These are phyloP conservation scores for Eucalyptus fibrosa DNA, from an alignment of 345 rosid species.

Conservation along the genomic window DNA sequence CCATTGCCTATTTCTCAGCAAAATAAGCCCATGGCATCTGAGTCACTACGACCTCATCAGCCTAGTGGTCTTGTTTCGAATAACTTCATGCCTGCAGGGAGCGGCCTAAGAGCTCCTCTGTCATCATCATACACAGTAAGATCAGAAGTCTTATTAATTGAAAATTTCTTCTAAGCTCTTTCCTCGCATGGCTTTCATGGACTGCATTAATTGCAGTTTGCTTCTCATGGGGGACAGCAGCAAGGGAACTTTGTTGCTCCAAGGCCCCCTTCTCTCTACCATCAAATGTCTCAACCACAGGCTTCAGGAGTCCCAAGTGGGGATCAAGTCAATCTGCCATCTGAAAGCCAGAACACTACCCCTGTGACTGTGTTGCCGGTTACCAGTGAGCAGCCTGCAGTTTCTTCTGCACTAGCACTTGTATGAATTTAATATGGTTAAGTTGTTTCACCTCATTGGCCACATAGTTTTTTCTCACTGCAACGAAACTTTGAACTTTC, in stretches of 20 bases:
- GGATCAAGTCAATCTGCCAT: constrained; percentile 28
- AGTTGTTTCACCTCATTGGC: background rate
- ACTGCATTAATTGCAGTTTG: constrained; percentile 37
- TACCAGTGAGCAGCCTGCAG: constrained; percentile 33
- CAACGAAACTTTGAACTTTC: background rate
- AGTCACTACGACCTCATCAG: constrained; percentile 30
- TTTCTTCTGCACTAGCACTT: constrained; percentile 6
- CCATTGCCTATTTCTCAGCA: constrained; percentile 36
- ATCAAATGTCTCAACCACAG: constrained; percentile 37
- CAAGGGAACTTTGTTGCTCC: constrained; percentile 20
- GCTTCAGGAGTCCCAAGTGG: constrained; percentile 31
- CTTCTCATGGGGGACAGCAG: constrained; percentile 46
- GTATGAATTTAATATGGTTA: constrained; percentile 10
- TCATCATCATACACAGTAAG: constrained; percentile 64
- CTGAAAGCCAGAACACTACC: constrained; percentile 23
- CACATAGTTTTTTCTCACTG: background rate
- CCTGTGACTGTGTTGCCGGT: constrained; percentile 23
- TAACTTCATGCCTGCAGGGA: constrained; percentile 37
- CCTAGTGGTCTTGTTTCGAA: constrained; percentile 37
- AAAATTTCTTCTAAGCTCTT: background rate
- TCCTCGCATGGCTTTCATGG: background rate
- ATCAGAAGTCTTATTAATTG: background rate
- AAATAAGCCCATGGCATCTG: constrained; percentile 31
- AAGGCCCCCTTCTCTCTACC: constrained; percentile 24
- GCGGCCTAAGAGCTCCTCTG: constrained; percentile 43